A percentile compares a stretch with the other conserved stretches of the same genome.
These are phyloP conservation scores for Sporisorium reilianum DNA, from an alignment of 1,284 basidiomycete genomes.

Conservation along the genomic window DNA sequence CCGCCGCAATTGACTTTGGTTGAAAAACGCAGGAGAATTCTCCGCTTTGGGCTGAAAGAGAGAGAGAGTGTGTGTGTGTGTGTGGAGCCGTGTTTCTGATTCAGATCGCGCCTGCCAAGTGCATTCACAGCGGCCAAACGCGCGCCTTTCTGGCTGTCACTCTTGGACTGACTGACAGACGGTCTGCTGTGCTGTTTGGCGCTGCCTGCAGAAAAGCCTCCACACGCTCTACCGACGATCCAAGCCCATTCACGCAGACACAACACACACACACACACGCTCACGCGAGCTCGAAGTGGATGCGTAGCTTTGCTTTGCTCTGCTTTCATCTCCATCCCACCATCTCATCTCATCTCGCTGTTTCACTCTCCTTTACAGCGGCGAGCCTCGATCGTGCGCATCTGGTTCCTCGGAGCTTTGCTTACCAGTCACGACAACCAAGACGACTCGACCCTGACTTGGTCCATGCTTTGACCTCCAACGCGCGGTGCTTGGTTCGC, in stretches of 20 bases:
- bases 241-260: no score
- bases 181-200: not conserved
- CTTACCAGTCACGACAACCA: no score
- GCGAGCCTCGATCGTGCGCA: not conserved
- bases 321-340: constrained; percentile 5
- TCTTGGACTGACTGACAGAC: no score
- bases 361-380: not conserved
- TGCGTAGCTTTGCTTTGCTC: not conserved
- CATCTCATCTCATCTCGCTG: not conserved
- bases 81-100: no score
- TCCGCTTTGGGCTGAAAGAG: no score
- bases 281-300: not conserved
- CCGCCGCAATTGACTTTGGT: no score
- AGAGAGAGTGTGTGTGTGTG: no score
- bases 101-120: not conserved
- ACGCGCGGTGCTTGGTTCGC: not conserved
- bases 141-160: no score
- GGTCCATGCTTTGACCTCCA: not conserved
- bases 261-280: no score
- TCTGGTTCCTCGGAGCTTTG: no score
- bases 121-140: constrained; percentile 4
- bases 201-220: not conserved
- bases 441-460: not conserved
- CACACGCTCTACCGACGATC: constrained; percentile 5
- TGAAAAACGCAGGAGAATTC: no score